Evolutionary conservation across 2,329 filamentous ascomycete species (phyloP), one percentile per base, ranked within the genome.

Genomic region (Pseudogymnoascus sp.): DNA sequence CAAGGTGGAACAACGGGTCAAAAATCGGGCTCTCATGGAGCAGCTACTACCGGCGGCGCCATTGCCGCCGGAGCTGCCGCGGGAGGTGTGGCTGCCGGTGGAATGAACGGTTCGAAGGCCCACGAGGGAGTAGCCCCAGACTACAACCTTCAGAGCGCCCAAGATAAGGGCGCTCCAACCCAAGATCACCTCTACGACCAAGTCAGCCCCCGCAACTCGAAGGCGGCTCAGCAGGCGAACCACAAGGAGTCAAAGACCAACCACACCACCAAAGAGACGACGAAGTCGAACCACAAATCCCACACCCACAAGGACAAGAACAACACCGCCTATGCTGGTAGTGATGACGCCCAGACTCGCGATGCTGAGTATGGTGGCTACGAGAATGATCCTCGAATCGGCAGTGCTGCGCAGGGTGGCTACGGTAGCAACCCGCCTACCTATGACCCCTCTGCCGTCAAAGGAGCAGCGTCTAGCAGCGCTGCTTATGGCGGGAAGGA

Each of bases 351-450:
- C 2, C 49, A 31, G n/a, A 7, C 25, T 7, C 49, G 49, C 9
- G 49, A 56, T 34, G 28, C 49, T 18, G 49, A n/a, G 5, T 56
- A 56, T 56, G 49, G 43, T n/a, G 43, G 43, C 18, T 23, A 46
- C 1, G 21, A 14, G 42, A 46, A 46, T 25, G 21, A 53, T 16
- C 1, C 46, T 5, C 25, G n/a, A 1, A 5, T 11, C 1, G 21
- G 43, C 12, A 28, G 9, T 25, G 63, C 65, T 38, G 65, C 65
- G 3, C 65, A 66, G 23, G 65, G 65, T 2, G 66, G 65, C 25
- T 62, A 65, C 14, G 63, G 65, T 31, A 25, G 64, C 16, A 53
- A 53, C 0, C 3, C 7, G 8, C 23, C 23, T 53, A 3, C 14
- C 46, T 28, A 28, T 3, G 14, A 28, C 6, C 16, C 43, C 23